Evolutionary conservation across 768 basidiomycete genomes (phyloP), one percentile per base, ranked within the genome.

Genomic region (Lentinula aciculospora): DNA sequence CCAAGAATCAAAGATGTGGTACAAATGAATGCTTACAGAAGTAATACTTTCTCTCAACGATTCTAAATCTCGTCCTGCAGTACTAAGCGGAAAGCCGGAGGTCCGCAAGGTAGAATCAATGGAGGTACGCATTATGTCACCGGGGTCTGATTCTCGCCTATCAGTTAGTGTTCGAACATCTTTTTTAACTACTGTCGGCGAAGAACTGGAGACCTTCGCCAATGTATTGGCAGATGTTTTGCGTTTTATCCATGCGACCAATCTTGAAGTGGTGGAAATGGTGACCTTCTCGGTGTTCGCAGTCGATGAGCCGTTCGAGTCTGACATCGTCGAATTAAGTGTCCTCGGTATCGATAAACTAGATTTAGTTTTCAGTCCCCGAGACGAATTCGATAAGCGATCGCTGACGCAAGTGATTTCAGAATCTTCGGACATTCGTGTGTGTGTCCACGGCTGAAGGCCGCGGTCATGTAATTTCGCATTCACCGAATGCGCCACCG

Each of bases 341-440:
- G 46, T 19, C 5, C 21, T 25, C 13, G 46, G 47, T 12, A 34
- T 34, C 21, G 57, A 46, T 32, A 27, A n/a, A 23, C 25, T 48
- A 23, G 57, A 40, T 25, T 47, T 47, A n/a, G 12, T 28, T 29
- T 47, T 47, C 9, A 13, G 49, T 28, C 34, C 45, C 31, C 34
- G 53, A 13, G 62, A 66, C 4, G 60, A 61, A 53, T 55, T 61
- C 49, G 21, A 42, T 12, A 59, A 45, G 27, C 21, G 69, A 70
- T 60, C 57, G 12, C 67, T 67, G 6, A 86, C 82, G 17, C 76
- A 76, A 0, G 86, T 88, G 23, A 65, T 65, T 54, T 83, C 79
- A 1, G 87, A 88, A 66, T 87, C 85, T 64, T 81, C 80, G n/a
- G 87, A 88, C 48, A 81, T 85, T 55, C 84, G 77, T 13, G 80